phyloP scores from a whole-genome alignment of 2,329 filamentous ascomycete genomes.

The Huntiella abstrusa region DNA sequence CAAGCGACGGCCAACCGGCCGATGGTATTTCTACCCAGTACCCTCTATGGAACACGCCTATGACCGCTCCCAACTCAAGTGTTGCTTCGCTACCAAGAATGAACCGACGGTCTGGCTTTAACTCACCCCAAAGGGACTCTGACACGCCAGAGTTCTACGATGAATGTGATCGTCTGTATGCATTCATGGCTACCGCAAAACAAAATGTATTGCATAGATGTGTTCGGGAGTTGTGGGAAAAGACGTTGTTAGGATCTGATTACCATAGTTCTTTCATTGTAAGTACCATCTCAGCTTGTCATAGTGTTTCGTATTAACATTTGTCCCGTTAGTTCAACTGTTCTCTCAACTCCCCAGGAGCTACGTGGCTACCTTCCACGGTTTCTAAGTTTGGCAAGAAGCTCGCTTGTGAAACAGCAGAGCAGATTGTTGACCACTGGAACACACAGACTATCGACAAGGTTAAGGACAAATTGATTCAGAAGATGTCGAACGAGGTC shows the following conservation, averaged over 20 bases:
- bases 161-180: not conserved
- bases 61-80: too few species aligned
- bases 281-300: constrained; percentile 5
- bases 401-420: constrained; percentile 23
- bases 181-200: constrained; percentile 10
- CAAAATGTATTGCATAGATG: constrained; percentile 23
- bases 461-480: constrained; percentile 30
- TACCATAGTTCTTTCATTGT: constrained; percentile 30
- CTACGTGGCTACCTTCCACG: not conserved
- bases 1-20: too few species aligned
- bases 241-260: constrained; percentile 24
- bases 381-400: constrained; percentile 28
- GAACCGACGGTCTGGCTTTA: too few species aligned
- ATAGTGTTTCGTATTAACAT: too few species aligned
- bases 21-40: too few species aligned
- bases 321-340: too few species aligned
- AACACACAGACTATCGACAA: constrained; percentile 21
- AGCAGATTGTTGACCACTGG: constrained; percentile 20
- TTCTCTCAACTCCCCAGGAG: too few species aligned
- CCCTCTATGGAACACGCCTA: too few species aligned
- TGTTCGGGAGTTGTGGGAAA: constrained; percentile 27
- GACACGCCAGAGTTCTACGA: too few species aligned
- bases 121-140: too few species aligned
- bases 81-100: too few species aligned
- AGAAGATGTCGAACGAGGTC: constrained; percentile 26